Base-by-base conservation (phyloP, 148 eudicot species). In the Oxyria digyna region DNA sequence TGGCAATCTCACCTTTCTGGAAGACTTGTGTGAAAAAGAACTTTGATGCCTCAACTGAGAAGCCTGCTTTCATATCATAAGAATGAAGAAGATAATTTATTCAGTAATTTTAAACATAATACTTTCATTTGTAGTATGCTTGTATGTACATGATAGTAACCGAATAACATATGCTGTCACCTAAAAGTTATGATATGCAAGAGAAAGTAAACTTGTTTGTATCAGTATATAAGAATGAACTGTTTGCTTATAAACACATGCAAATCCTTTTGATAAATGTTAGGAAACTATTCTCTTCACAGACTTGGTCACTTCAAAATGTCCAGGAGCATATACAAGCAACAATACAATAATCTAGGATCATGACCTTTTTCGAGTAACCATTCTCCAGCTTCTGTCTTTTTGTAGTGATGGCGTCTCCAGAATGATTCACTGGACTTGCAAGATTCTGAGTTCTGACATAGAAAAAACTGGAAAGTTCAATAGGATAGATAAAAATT, bases 341-440 rank as follows among this genome's bases (percentile, higher is more conserved):
- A 37, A n/a, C 69, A 37, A 8, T 35, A 67, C 7, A 29, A 35
- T 8, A 46, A n/a, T 23, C 21, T 17, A 0, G 43, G 13, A 35
- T 20, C 18, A n/a, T 20, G 38, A 68, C 70, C 70, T 68, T 68
- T 29, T 24, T 42, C 32, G 43, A 68, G 33, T 68, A 68, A 23
- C 70, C 70, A 20, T 40, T 68, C 55, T 68, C 70, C 38, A 68
- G 54, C 54, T 68, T 68, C 33, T 68, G 70, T 43, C 70, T 68
- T 42, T 68, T 68, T 0, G 70, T 68, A 68, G 70, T 11, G 27
- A 35, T 7, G 17, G 45, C 18, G 32, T 68, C 70, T 68, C 12
- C 27, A 43, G 55, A 68, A 41, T 33, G 18, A 37, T 63, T 63
- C 2, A 33, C 8, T 7, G 45, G 13, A 42, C 70, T 68, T 43